Evolutionary conservation across 306 rosid species (phyloP).

Genomic region (Cucurbita maxima): DNA sequence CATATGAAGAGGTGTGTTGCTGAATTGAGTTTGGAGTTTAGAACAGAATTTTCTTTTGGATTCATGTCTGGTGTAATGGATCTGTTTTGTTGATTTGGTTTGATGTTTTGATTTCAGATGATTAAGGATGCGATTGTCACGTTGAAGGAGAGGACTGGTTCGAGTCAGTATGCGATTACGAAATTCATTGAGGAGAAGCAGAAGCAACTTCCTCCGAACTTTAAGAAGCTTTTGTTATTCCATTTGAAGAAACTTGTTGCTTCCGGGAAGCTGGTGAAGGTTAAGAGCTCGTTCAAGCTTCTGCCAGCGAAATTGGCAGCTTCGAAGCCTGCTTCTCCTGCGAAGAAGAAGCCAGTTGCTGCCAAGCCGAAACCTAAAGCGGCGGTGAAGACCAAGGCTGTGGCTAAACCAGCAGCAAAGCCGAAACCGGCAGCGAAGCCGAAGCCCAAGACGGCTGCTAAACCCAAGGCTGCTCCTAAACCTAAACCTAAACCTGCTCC

Average conservation of each 20-base stretch:
- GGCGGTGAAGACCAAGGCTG: conserved; percentile 3
- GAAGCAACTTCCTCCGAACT: conserved; percentile 43
- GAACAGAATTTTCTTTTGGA: not conserved
- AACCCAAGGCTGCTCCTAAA: conserved; percentile 14
- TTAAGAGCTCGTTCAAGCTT: conserved; percentile 64
- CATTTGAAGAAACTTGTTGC: conserved; percentile 64
- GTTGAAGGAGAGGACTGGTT: conserved; percentile 73
- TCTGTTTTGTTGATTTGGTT: not conserved
- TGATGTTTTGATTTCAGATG: conserved; percentile 35
- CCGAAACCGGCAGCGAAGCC: conserved; percentile 16
- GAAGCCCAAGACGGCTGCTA: conserved; percentile 14
- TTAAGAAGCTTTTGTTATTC: conserved; percentile 49
- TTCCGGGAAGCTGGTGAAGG: conserved; percentile 50
- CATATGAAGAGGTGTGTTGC: conserved; percentile 56
- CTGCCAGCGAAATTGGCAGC: conserved; percentile 11
- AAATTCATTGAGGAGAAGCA: conserved; percentile 68
- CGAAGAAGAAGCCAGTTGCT: conserved; percentile 27
- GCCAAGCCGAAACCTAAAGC: conserved; percentile 30
- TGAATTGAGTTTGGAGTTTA: not conserved
- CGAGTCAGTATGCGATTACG: conserved; percentile 81
- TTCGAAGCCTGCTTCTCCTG: conserved; percentile 4
- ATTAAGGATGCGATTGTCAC: conserved; percentile 52
- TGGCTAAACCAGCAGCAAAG: conserved; percentile 14
- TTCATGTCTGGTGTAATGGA: not conserved
- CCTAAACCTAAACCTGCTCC: conserved; percentile 9